Base-by-base conservation (phyloP, 306 rosid species). In the Pterocarpus santalinus region DNA sequence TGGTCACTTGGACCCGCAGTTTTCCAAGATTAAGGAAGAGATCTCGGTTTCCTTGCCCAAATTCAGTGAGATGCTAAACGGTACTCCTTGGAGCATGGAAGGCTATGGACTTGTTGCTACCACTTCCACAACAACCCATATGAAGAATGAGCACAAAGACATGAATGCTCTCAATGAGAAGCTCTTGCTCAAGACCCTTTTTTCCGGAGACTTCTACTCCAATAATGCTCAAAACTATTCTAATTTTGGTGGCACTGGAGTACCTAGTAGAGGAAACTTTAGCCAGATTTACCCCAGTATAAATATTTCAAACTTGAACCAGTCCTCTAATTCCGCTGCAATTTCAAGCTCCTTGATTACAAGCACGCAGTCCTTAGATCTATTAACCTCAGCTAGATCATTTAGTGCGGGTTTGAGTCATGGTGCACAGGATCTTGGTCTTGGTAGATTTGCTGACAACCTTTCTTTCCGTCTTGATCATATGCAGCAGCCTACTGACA, bases 281-380 rank as follows among this genome's bases (percentile, higher is more conserved):
- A 81, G 91, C 82, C 98, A 89, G 84, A 94, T 94, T 66, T 90
- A 92, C 75, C 98, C 98, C 0, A 92, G 89, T 67, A 77, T 94
- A 28, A 88, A 90, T 70, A 78, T 94, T 68, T 89, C 97, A 39
- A 89, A 78, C 85, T 81, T 88, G 77, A 89, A 80, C 36, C 85
- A 82, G 28, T 64, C 76, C 2, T n/a, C 46, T 2, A 15, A 41
- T 65, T 8, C 86, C 10, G 56, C 88, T 5, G 12, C 82, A 68
- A 66, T 85, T 43, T 84, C 90, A 2, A 84, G 85, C 34, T 57
- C 73, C 63, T 68, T 86, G 73, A 83, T 84, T n/a, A 83, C 86
- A 87, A 89, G 76, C 80, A 76, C 85, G 66, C 89, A 85, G 56
- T 85, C 83, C 67, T 80, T 86, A 73, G 90, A 89, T 81, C 87